phyloP scores from a whole-genome alignment of 306 rosid species.

The Ormosia emarginata region DNA sequence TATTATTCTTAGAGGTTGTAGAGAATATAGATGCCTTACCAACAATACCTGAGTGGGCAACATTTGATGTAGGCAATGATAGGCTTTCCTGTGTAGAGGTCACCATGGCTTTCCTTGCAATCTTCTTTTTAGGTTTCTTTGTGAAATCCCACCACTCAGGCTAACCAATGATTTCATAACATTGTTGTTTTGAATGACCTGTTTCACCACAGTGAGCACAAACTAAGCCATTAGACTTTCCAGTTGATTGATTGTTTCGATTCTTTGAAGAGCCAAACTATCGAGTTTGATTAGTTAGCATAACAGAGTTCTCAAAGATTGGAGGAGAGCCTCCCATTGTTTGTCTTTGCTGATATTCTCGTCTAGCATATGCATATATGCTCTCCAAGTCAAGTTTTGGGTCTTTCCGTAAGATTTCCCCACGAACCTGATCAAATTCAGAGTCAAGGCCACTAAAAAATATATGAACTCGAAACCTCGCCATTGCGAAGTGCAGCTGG shows the following conservation, averaged over 20 bases:
- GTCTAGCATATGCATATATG: not conserved
- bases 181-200: not conserved
- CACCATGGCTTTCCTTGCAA: not conserved
- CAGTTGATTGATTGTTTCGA: not conserved
- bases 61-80: not conserved
- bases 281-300: not conserved
- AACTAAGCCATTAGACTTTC: not conserved
- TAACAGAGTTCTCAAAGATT: too few species aligned
- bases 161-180: too few species aligned
- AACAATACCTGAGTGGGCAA: not conserved
- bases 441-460: not conserved
- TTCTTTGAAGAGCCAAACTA: not conserved
- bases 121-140: not conserved
- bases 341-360: not conserved
- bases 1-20: not conserved
- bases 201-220: not conserved
- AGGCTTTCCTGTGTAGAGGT: not conserved
- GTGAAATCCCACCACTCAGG: not conserved
- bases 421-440: not conserved
- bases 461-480: too few species aligned
- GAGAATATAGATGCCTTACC: not conserved
- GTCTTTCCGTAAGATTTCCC: not conserved
- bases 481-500: not conserved
- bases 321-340: not conserved
- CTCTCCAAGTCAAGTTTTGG: not conserved